Base-by-base conservation (phyloP, 1,284 basidiomycete genomes). In the Pterula multifida region DNA sequence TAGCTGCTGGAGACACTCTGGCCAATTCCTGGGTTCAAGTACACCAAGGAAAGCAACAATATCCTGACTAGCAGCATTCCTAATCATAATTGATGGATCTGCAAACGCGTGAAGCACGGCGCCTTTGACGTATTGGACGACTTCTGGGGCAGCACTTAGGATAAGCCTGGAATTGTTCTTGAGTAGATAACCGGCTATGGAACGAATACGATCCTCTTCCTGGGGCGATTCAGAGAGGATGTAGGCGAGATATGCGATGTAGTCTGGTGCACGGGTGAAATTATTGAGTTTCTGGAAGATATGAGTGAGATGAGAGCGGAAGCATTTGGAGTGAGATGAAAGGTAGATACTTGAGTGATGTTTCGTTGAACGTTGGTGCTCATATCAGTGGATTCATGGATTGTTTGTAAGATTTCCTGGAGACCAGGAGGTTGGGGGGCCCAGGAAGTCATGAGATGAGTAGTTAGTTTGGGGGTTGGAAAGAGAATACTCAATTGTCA, bases 211-310 rank as follows among this genome's bases (percentile, higher is more conserved):
- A 59, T 90, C 87, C 58, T 93, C 86, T 67, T 98, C 92, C 55
- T 81, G 73, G 1, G 82, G 75, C 72, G 90, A 68, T 45, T 78
- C 76, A 48, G 88, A 84, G 55, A 96, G 79, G 68, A 98, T 92
- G 66, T 95, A 91, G 44, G 89, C 89, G 54, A 98, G 82, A 77
- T 99, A 98, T 56, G 88, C 93, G 55, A 95, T 87, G 67, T 98
- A 98, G 67, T 95, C 91, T 50, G 92, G 89, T 53, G 85, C 81
- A 61, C 81, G 81, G 64, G 89, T 88, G 67, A 94, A 93, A 58
- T 76, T 79, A 63, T 90, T 90, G 54, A 95, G 76, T 78, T 91
- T 92, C 90, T 94, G 55, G 26, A 50, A 48, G 28, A 32, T 32
- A 49, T 55, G 55, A 53, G 57, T 53, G 21, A 53, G 50, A 54